A percentile compares a stretch with the other conserved stretches of the same genome.
These are phyloP conservation scores for Candida hungchunana DNA, from an alignment of 805 yeast species.

Conservation along the genomic window DNA sequence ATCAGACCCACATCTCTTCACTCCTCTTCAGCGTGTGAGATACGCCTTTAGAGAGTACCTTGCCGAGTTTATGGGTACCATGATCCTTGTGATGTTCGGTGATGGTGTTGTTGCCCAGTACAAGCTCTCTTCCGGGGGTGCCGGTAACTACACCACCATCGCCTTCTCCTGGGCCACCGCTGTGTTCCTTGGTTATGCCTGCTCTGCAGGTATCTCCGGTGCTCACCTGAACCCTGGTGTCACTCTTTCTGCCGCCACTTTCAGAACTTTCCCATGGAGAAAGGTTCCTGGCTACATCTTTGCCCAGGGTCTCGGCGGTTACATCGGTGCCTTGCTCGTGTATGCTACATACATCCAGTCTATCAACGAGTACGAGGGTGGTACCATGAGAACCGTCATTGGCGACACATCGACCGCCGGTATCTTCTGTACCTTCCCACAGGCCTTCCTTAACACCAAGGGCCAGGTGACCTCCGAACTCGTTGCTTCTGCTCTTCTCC, in stretches of 20 bases:
- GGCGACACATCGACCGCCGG: conserved; percentile 35
- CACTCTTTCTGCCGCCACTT: conserved; percentile 42
- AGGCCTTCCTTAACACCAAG: conserved; percentile 34
- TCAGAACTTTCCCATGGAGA: conserved; percentile 47
- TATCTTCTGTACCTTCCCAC: conserved; percentile 44
- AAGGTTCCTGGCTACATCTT: conserved; percentile 42
- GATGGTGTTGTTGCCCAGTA: conserved; percentile 46
- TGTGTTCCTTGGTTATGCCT: conserved; percentile 45
- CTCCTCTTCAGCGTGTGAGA: conserved; percentile 24
- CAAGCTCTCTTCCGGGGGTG: conserved; percentile 31
- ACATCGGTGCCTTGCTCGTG: conserved; percentile 41
- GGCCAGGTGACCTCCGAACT: conserved; percentile 47
- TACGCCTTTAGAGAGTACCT: conserved; percentile 38
- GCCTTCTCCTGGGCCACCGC: conserved; percentile 53
- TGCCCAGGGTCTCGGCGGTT: conserved; percentile 48
- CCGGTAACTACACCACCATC: conserved; percentile 40
- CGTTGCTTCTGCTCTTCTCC: conserved; percentile 40
- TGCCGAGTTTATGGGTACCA: conserved; percentile 50
- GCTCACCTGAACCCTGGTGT: conserved; percentile 57
- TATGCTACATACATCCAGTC: conserved; percentile 42
- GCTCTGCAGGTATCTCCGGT: conserved; percentile 53
- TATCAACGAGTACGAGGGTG: conserved; percentile 34
- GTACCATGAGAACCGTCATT: conserved; percentile 20
- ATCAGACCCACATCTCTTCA: conserved; percentile 15
- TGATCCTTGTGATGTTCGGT: conserved; percentile 43